Base-by-base conservation (phyloP, 345 rosid genomes). In the Eucalyptus grandis region DNA sequence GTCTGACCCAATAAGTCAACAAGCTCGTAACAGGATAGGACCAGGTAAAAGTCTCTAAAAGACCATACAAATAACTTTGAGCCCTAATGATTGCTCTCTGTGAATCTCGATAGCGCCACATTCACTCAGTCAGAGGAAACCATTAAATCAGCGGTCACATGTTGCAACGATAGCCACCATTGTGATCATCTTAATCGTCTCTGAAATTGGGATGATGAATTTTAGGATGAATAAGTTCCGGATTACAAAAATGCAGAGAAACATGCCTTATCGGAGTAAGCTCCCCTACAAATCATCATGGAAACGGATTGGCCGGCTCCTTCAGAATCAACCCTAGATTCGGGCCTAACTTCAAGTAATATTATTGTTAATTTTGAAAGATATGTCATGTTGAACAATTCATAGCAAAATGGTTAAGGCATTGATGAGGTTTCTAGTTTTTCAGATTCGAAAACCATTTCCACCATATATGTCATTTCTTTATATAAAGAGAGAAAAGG, bases 171-270 rank as follows among this genome's bases (percentile, higher is more conserved):
- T 26, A 60, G 30, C 31, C n/a, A 27, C 31, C 31, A 12, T 13
- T 11, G 69, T 30, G 69, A 30, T 27, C n/a, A 60, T 27, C 31
- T 60, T 11, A 26, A 12, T 60, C 31, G 0, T 27, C 31, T 27
- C 4, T 27, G 67, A 60, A 27, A 27, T 60, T 60, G 67, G 67
- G 31, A 27, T 60, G 67, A 27, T 60, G 3, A 6, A 60, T 60
- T 26, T 60, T 60, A 60, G 7, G 31, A 27, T 60, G 31, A 60
- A 60, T 27, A 11, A 60, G 1, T 6, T 27, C 31, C 31, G 14
- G 31, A 54, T 27, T 12, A 6, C 6, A 60, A 60, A 26, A 27
- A 27, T 0, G 5, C 2, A 1, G 58, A 10, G 34, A 27, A 60
- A 60, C 4, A 27, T 60, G 15, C 69, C 27, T 30, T 60, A 6